phyloP scores from a whole-genome alignment of 2,329 filamentous ascomycete genomes.

The Colletotrichum tamarilloi region DNA sequence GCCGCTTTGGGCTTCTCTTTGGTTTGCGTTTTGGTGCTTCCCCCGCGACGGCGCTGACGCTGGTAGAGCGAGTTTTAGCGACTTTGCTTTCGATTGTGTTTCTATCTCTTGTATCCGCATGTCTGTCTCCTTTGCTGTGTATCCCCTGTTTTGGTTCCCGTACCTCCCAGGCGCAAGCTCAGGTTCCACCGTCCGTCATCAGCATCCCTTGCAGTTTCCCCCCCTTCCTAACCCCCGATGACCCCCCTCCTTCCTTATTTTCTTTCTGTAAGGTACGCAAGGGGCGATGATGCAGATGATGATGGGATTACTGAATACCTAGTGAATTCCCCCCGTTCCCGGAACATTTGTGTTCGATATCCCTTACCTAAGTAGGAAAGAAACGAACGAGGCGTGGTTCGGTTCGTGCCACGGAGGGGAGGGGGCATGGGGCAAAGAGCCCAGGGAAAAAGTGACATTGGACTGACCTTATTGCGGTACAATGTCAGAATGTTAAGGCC shows the following conservation, averaged over 20 bases:
- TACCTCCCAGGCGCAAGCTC: not conserved
- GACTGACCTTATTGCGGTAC: not conserved
- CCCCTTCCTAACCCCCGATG: not conserved
- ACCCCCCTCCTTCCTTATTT: not conserved
- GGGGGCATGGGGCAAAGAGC: not conserved
- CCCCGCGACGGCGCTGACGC: not conserved
- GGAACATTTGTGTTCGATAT: too few relatives aligned
- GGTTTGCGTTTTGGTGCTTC: not conserved
- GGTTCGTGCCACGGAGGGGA: not conserved
- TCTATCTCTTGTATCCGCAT: not conserved
- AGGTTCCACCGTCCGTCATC: not conserved
- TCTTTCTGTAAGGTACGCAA: not conserved
- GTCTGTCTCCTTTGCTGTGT: too few relatives aligned
- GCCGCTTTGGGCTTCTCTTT: slow-evolving; percentile 5
- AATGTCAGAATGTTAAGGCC: not conserved
- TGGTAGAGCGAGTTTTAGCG: not conserved
- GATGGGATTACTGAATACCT: not conserved
- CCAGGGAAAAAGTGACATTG: not conserved
- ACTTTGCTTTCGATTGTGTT: not conserved
- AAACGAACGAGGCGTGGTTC: not conserved
- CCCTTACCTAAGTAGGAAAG: not conserved
- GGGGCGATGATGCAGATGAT: not conserved
- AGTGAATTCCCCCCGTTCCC: not conserved
- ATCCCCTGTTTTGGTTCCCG: not conserved
- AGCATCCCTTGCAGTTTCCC: not conserved